phyloP scores from a whole-genome alignment of 2,329 filamentous ascomycete genomes.

The Curvularia spicifera region DNA sequence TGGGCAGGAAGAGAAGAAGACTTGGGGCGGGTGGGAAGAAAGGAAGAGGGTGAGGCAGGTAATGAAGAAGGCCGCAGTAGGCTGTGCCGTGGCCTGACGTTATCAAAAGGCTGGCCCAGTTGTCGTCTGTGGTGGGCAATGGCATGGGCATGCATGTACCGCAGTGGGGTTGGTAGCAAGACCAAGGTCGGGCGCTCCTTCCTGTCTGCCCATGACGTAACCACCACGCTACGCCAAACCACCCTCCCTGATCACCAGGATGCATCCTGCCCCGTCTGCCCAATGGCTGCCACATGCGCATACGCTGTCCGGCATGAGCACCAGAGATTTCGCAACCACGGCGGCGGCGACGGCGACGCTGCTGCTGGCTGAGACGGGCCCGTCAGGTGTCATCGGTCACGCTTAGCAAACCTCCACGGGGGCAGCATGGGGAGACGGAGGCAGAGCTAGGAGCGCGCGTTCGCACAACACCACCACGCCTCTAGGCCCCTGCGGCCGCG shows the following conservation, averaged over 20 bases:
- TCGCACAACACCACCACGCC: background rate
- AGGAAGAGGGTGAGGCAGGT: constrained; percentile 12
- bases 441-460: background rate
- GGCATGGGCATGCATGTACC: constrained; percentile 4
- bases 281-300: constrained; percentile 19
- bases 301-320: constrained; percentile 14
- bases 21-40: constrained; percentile 4
- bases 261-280: constrained; percentile 11
- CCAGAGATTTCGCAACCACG: background rate
- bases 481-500: background rate
- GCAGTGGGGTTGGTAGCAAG: constrained; percentile 28
- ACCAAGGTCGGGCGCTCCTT: constrained; percentile 22
- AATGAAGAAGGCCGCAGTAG: constrained; percentile 9
- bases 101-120: constrained; percentile 32
- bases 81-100: constrained; percentile 33
- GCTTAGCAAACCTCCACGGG: constrained; percentile 5
- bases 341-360: background rate
- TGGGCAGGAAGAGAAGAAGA: constrained; percentile 2
- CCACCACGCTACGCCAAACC: constrained; percentile 15
- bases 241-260: constrained; percentile 20
- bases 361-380: background rate
- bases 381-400: constrained; percentile 19
- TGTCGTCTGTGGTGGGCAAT: constrained; percentile 20
- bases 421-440: background rate
- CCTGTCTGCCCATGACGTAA: constrained; percentile 26